Conservation (phyloP, 1,139 yeast species). For the Lodderomyces jiufengensis region DNA sequence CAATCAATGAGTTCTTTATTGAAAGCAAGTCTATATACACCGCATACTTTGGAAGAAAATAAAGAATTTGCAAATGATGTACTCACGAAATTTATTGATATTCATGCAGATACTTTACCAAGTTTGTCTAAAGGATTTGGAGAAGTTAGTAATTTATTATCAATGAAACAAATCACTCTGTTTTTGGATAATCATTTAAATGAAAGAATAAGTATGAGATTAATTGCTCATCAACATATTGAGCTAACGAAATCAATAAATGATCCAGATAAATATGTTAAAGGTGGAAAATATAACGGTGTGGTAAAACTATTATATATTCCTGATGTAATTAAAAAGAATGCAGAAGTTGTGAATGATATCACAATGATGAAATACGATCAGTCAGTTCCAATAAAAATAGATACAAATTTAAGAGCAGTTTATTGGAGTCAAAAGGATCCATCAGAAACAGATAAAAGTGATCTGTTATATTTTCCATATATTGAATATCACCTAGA, state of each 20-base stretch:
- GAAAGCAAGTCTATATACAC: slow-evolving; percentile 35
- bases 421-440: slow-evolving; percentile 33
- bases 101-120: slow-evolving; percentile 82
- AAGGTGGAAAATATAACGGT: slow-evolving; percentile 57
- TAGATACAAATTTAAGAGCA: slow-evolving; percentile 44
- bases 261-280: slow-evolving; percentile 19
- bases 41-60: slow-evolving; percentile 53
- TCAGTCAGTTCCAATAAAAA: slow-evolving; percentile 55
- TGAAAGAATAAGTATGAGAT: slow-evolving; percentile 81
- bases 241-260: slow-evolving; percentile 44
- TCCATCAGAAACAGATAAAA: slow-evolving; percentile 18
- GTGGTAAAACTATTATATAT: slow-evolving; percentile 65
- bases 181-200: slow-evolving; percentile 76
- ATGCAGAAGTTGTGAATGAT: slow-evolving; percentile 75
- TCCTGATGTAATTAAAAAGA: slow-evolving; percentile 54
- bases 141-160: slow-evolving; percentile 60
- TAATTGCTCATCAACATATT: slow-evolving; percentile 82
- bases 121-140: slow-evolving; percentile 76
- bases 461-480: slow-evolving; percentile 47
- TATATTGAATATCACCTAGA: slow-evolving; percentile 86
- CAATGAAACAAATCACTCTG: slow-evolving; percentile 47
- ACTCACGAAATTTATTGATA: slow-evolving; percentile 58
- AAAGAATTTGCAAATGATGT: slow-evolving; percentile 43
- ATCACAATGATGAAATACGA: slow-evolving; percentile 81
- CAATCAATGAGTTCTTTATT: slow-evolving; percentile 65